Base-by-base conservation (phyloP, 768 basidiomycete genomes). In the Russula brevipes region DNA sequence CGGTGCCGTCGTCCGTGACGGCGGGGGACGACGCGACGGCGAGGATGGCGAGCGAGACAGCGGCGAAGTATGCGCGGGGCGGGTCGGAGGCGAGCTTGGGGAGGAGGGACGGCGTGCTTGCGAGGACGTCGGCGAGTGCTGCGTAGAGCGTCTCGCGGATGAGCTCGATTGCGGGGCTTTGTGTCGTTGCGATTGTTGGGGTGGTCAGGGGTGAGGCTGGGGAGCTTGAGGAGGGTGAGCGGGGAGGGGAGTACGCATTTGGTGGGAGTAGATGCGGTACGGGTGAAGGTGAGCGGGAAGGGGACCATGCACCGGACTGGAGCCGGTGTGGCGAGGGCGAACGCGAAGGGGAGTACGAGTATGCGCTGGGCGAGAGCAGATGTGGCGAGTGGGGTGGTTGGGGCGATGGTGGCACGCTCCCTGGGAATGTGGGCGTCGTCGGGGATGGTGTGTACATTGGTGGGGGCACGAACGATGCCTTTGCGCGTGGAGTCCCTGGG, bases 81-180 rank as follows among this genome's bases (percentile, higher is more conserved):
- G 85, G 84, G 69, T 93, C 89, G 14, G 70, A 68, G n/a, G 75
- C 75, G 60, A 93, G 81, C 10, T 88, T 78, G 0, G 69, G 60
- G 3, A 81, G 81, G 6, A 94, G 79, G 3, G 79, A 76, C 0
- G 81, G 79, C 12, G 78, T 80, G 4, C 76, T 76, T 54, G 85
- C 80, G 50, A 93, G 78, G 0, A 81, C 84, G 65, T 90, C 89
- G 0, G 80, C 90, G 3, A 94, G 78, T 2, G 89, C 82, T 0
- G 91, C 89, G 72, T 93, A 94, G 17, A 94, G 81, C 0, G 91
- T 92, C 73, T 94, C 91, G 33, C 92, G 87, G 63, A 94, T 93
- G 70, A 88, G 78, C 59, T 85, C 82, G 66, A 94, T 87, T 0
- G 84, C 86, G 0, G 88, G 82, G 24, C 81, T 76, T 16, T 71